Percentiles rank a stretch among this genome's conserved stretches.
Conservation (phyloP, 2,329 filamentous ascomycete genomes). For the Taxawa tesnikishii region DNA sequence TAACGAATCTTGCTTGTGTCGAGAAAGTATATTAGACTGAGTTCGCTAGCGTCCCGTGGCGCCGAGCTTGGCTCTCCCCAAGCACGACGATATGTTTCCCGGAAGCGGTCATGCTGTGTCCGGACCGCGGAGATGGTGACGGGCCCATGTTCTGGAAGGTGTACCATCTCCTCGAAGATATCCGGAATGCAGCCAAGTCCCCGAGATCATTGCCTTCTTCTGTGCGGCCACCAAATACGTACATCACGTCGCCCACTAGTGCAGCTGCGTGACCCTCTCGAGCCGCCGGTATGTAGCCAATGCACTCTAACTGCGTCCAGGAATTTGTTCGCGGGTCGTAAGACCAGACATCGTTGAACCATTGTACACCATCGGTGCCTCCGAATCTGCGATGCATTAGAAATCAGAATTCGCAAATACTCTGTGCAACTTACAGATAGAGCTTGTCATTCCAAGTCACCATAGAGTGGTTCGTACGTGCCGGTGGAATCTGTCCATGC, state of each 20-base stretch:
- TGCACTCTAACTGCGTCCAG: constrained; percentile 87
- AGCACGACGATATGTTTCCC: constrained; percentile 87
- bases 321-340: constrained; percentile 74
- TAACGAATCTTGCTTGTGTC: constrained; percentile 96
- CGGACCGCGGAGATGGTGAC: constrained; percentile 82
- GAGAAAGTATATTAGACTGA: constrained; percentile 80
- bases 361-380: constrained; percentile 86
- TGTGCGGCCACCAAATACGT: constrained; percentile 91
- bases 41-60: constrained; percentile 65
- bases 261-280: constrained; percentile 91
- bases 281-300: constrained; percentile 89
- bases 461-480: constrained; percentile 88
- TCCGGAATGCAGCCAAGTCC: constrained; percentile 77
- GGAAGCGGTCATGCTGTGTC: constrained; percentile 94
- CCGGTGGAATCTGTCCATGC: constrained; percentile 62
- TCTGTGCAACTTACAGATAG: constrained; percentile 63
- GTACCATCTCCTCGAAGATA: constrained; percentile 84
- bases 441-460: constrained; percentile 88
- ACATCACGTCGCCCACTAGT: constrained; percentile 96
- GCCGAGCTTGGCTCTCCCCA: constrained; percentile 91
- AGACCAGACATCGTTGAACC: constrained; percentile 99
- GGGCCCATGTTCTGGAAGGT: constrained; percentile 99
- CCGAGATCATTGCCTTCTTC: constrained; percentile 88
- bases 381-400: constrained; percentile 56
- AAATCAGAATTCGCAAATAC: constrained; percentile 3